Conservation (phyloP, 768 basidiomycete genomes). For the Candolleomyces eurysporus region DNA sequence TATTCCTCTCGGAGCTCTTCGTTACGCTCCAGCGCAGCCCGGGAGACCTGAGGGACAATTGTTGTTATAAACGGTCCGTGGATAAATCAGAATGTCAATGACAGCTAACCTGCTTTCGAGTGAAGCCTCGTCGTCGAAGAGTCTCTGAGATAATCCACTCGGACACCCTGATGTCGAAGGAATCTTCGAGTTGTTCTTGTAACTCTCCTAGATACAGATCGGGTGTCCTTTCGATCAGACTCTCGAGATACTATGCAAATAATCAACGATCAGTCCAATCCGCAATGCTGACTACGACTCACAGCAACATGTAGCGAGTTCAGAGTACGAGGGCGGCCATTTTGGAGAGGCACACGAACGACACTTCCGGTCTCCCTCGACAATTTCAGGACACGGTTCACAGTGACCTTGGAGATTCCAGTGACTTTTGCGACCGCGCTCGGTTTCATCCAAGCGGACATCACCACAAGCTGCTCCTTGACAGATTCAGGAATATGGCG, state of each 20-base stretch:
- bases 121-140: not conserved
- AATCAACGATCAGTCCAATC: no score
- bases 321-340: no score
- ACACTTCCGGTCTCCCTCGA: not conserved
- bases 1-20: not conserved
- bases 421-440: not conserved
- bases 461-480: conserved; percentile 7
- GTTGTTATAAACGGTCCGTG: not conserved
- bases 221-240: not conserved
- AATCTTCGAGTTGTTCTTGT: not conserved
- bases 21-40: not conserved
- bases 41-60: not conserved
- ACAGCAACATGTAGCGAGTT: no score
- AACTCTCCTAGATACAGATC: not conserved
- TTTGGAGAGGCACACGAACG: no score
- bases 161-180: not conserved
- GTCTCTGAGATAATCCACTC: not conserved
- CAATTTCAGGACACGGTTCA: conserved; percentile 4
- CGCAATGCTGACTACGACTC: no score
- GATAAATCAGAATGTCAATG: not conserved
- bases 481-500: not conserved
- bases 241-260: not conserved
- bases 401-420: conserved; percentile 1
- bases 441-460: conserved; percentile 3
- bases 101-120: not conserved